Conservation (phyloP, 1,139 yeast genomes). For the Chernovozyma aurita region DNA sequence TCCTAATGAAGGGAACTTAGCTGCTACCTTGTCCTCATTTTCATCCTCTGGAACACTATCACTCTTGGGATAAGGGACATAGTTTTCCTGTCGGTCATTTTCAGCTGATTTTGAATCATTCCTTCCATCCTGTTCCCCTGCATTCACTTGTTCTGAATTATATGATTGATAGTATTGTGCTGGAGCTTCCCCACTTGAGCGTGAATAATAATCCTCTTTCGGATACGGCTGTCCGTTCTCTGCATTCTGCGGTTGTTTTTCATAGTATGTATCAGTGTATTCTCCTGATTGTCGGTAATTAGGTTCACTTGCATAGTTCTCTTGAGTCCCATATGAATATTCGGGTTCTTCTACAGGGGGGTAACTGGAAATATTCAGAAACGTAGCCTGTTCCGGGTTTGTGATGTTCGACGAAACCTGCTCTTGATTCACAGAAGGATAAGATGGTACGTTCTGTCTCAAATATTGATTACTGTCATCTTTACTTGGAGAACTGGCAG, state of each 20-base stretch:
- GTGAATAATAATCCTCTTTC: conserved; percentile 1
- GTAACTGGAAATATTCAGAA: not conserved
- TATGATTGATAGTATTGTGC: conserved; percentile 8
- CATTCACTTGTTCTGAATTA: not conserved
- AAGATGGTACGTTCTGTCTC: not conserved
- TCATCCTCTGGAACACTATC: conserved; percentile 14
- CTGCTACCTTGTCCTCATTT: conserved; percentile 8
- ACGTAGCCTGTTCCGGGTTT: conserved; percentile 2
- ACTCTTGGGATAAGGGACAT: conserved; percentile 2
- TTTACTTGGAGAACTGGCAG: not conserved
- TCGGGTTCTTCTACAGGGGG: not conserved
- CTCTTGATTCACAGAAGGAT: not conserved
- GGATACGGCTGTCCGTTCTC: not conserved
- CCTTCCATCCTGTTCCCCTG: too few relatives aligned
- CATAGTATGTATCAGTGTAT: not conserved
- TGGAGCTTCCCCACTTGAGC: conserved; percentile 4
- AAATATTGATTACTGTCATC: not conserved
- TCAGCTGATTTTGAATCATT: not conserved
- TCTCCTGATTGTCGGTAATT: not conserved
- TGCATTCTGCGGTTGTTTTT: not conserved
- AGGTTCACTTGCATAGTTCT: not conserved
- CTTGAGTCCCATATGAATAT: not conserved
- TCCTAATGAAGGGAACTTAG: conserved; percentile 18
- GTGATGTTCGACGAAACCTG: not conserved
- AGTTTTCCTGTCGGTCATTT: conserved; percentile 2